Conservation (phyloP, 257 asterid genomes). For the Fraxinus excelsior region DNA sequence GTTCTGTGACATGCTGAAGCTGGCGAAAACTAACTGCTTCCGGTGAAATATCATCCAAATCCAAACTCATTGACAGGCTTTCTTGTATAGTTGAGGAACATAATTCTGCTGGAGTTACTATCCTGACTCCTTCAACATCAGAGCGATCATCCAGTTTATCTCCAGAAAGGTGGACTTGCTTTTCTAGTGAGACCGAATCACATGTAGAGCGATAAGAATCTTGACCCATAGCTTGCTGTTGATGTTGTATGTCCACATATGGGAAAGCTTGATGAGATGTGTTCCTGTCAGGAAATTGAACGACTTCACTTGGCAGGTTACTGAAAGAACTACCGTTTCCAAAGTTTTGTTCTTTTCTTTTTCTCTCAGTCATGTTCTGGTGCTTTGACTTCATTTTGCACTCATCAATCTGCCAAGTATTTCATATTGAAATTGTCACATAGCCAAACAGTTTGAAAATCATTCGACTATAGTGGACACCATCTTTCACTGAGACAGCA, state of each 20-base stretch:
- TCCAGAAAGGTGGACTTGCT: slow-evolving; percentile 34
- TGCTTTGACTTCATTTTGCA: slow-evolving; percentile 47
- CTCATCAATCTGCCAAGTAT: slow-evolving; percentile 48
- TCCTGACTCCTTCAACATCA: slow-evolving; percentile 34
- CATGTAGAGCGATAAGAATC: slow-evolving; percentile 41
- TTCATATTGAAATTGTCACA: slow-evolving; percentile 22
- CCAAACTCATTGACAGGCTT: slow-evolving; percentile 48
- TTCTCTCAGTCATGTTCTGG: slow-evolving; percentile 39
- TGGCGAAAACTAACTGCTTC: slow-evolving; percentile 75
- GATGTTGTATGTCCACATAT: slow-evolving; percentile 38
- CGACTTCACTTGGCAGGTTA: slow-evolving; percentile 37
- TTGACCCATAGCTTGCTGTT: slow-evolving; percentile 28
- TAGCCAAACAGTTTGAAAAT: background rate
- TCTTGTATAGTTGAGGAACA: slow-evolving; percentile 55
- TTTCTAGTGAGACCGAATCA: slow-evolving; percentile 33
- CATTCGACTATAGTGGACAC: background rate
- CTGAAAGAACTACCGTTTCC: slow-evolving; percentile 36
- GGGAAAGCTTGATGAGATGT: slow-evolving; percentile 37
- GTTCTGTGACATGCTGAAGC: slow-evolving; percentile 74
- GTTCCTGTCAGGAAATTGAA: slow-evolving; percentile 38
- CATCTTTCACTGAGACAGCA: background rate
- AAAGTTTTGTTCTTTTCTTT: slow-evolving; percentile 38
- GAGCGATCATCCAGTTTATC: slow-evolving; percentile 38
- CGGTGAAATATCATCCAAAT: slow-evolving; percentile 49
- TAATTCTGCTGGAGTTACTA: slow-evolving; percentile 42